A percentile compares a stretch with the other conserved stretches of the same genome.
These are phyloP conservation scores for Backusella tarrabulga DNA, from an alignment of 192 early-diverging fungal genomes.

Conservation along the genomic window DNA sequence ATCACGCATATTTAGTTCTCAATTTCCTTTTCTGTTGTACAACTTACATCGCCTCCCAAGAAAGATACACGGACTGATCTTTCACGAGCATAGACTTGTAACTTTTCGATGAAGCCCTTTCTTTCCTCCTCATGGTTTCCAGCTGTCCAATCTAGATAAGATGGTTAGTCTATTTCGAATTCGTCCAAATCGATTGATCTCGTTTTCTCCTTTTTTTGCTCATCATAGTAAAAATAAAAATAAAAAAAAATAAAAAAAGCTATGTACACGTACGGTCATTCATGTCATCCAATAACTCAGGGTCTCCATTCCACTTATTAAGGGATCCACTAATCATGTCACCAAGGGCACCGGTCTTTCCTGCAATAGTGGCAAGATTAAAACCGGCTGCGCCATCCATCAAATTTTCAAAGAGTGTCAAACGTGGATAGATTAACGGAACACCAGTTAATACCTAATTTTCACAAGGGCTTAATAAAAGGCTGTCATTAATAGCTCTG, in stretches of 20 bases:
- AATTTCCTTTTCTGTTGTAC: conserved; percentile 1
- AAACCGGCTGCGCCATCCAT: conserved; percentile 57
- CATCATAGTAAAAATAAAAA: background rate
- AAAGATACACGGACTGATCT: conserved; percentile 72
- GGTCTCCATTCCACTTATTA: conserved; percentile 67
- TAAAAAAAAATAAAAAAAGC: too few relatives aligned
- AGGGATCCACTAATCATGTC: conserved; percentile 33
- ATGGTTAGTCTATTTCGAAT: background rate
- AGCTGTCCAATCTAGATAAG: conserved; percentile 52
- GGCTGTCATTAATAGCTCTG: background rate
- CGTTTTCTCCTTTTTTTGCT: background rate
- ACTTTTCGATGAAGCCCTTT: conserved; percentile 54
- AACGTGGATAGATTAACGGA: conserved; percentile 75
- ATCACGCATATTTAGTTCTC: background rate
- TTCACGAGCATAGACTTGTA: conserved; percentile 64
- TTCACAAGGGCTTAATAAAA: too few relatives aligned
- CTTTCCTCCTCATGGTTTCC: conserved; percentile 70
- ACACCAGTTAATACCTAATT: conserved; percentile 58
- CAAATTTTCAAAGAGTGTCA: conserved; percentile 65
- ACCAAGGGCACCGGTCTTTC: conserved; percentile 54
- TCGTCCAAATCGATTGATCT: background rate
- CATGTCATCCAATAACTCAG: conserved; percentile 84
- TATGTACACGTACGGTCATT: conserved; percentile 58
- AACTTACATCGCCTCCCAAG: conserved; percentile 79
- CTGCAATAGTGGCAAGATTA: conserved; percentile 52